These are phyloP conservation scores for Boechera divaricarpa DNA, from an alignment of 345 rosid genomes.

Conservation along the genomic window DNA sequence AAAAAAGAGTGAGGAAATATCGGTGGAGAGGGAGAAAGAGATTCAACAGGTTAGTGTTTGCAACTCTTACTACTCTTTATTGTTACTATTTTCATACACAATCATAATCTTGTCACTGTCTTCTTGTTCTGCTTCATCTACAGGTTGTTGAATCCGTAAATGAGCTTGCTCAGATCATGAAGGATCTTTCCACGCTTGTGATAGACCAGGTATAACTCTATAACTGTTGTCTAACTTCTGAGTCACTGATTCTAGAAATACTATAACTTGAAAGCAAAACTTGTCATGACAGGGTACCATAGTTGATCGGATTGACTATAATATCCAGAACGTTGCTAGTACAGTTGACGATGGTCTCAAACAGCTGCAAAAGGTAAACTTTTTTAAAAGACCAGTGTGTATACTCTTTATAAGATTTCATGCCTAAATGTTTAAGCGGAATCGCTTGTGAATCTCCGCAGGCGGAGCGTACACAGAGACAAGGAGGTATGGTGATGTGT, in stretches of 20 bases:
- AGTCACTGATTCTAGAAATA: conserved; percentile 11
- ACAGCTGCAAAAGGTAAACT: conserved; percentile 79
- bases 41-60: conserved; percentile 76
- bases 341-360: conserved; percentile 93
- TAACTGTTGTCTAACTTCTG: conserved; percentile 3
- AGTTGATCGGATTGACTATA: conserved; percentile 95
- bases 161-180: conserved; percentile 99
- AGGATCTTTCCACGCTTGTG: conserved; percentile 92
- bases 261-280: not conserved
- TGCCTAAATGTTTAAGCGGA: not conserved
- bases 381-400: not conserved
- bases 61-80: conserved; percentile 8
- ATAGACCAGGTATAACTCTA: conserved; percentile 83
- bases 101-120: not conserved
- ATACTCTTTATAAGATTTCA: not conserved
- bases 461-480: conserved; percentile 95
- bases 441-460: conserved; percentile 44
- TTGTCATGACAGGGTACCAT: conserved; percentile 75
- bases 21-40: conserved; percentile 94
- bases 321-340: conserved; percentile 86
- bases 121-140: conserved; percentile 5
- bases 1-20: conserved; percentile 75
- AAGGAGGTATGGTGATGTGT: conserved; percentile 97
- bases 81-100: not conserved
- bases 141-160: conserved; percentile 97